Evolutionary conservation across 1,139 yeast species (phyloP), one percentile per base, ranked within the genome.

Genomic region (Candida smagusa): DNA sequence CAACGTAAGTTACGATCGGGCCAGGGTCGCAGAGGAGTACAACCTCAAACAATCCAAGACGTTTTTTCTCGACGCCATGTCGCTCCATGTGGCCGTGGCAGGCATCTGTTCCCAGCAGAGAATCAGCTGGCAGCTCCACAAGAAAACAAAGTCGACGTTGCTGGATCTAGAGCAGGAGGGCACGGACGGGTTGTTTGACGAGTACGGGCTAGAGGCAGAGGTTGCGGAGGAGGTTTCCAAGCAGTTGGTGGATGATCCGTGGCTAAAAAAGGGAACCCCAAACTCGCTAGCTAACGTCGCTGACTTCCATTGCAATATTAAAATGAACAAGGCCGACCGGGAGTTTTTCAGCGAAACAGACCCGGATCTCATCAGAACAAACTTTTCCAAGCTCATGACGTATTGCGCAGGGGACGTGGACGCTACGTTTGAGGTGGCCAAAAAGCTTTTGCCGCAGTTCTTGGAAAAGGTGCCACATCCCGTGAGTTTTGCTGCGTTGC

Each of bases 61-160:
- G 2, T 89, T 88, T 58, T 94, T 69, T 52, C 49, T 94, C 40
- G 99, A 94, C 58, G 92, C 96, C 1, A 85, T 92, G 92, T 83
- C 97, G 1, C 65, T 94, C 19, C 98, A 94, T 61, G 81, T 90
- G 28, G 95, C 97, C 0, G 80, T 81, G 1, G 81, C 86, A 36
- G 99, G 99, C 0, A 84, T 94, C 74, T 87, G 97, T 55, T 86
- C 97, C 1, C 80, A 88, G 48, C 98, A 94, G 55, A 65, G 97
- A 43, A 84, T 90, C 0, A 69, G 74, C 19, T 94, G 94, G 89
- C 63, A 78, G 53, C 81, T 79, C 46, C 81, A 76, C 53, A 74
- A 72, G 41, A 79, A 77, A 49, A 54, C 42, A 33, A 50, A 47
- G 39, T 22, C 27, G 7, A 27, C 27, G 4, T 34, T 34, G 12